Evolutionary conservation across 1,284 basidiomycete genomes (phyloP), one percentile per base, ranked within the genome.

Genomic region (Ceratobasidium sp.): DNA sequence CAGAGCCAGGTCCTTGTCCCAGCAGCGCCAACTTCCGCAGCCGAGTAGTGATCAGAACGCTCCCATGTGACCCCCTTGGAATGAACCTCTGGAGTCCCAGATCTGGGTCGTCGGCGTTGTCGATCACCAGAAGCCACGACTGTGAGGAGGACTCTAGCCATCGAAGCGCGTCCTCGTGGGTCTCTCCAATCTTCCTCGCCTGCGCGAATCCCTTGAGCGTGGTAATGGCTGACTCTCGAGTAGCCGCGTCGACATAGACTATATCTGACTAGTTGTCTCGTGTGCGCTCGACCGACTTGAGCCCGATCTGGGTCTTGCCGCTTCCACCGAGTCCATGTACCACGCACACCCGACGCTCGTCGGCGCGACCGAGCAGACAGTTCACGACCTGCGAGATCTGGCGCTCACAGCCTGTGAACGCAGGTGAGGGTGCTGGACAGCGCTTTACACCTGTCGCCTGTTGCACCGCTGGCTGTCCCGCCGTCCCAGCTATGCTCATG

Each of bases 11-110:
- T 6, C 70, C 70, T n/a, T 33, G 33, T 6, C 39, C 56, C 18
- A 46, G 40, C 12, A 33, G 20, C 1, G 42, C 42, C 13, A 72
- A 7, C 5, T 49, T 20, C 1, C 6, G 10, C 5, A 46, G n/a
- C 4, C 70, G 70, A 13, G 70, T 72, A 2, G 70, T 72, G 40
- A 72, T 46, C 15, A 72, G 39, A 3, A 72, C 20, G 23, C 56
- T 72, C 2, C 70, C 70, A 53, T 61, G 70, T 2, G 7, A 3
- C n/a, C 70, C 33, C 20, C 20, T 9, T 23, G 70, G 70, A 3
- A 72, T 9, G 55, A 58, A 72, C 0, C 23, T 18, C 1, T 9
- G 23, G 7, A 72, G 26, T 4, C 26, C 20, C 15, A 71, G 18
- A 3, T 18, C 12, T 26, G 55, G 55, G 40, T 58, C 39, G 40